These are phyloP conservation scores for Phalaenopsis hybrid DNA, from an alignment of 116 monocot species.

Conservation along the genomic window DNA sequence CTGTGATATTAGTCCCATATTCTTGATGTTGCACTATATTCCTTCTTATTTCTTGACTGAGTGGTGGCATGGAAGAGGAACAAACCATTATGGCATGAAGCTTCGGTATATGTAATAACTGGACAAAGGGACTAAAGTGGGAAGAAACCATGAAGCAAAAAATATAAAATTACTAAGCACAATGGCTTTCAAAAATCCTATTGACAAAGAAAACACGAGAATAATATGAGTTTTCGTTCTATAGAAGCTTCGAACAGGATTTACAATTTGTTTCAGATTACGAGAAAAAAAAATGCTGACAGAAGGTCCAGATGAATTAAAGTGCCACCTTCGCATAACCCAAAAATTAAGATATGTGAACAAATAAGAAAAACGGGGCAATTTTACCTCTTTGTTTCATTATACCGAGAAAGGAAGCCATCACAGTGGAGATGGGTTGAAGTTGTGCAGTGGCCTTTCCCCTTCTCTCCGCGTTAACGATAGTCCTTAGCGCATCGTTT, in stretches of 20 bases:
- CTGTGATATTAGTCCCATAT: no score
- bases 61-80: no score
- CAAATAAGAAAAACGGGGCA: background rate
- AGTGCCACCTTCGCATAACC: background rate
- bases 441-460: conserved; percentile 48
- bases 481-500: conserved; percentile 64
- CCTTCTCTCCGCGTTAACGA: conserved; percentile 69
- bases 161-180: no score
- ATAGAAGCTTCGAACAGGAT: background rate
- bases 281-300: background rate
- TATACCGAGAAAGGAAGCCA: conserved; percentile 51
- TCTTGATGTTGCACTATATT: no score
- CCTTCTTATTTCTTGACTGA: no score
- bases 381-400: conserved; percentile 35
- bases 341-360: background rate
- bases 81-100: no score
- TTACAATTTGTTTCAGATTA: background rate
- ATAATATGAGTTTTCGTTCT: background rate
- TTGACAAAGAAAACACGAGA: no score
- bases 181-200: no score
- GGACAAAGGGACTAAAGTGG: no score
- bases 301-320: background rate
- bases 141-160: no score
- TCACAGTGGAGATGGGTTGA: conserved; percentile 55
- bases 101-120: no score